Evolutionary conservation across 2,329 filamentous ascomycete species (phyloP).

Genomic region (Xylaria digitata): DNA sequence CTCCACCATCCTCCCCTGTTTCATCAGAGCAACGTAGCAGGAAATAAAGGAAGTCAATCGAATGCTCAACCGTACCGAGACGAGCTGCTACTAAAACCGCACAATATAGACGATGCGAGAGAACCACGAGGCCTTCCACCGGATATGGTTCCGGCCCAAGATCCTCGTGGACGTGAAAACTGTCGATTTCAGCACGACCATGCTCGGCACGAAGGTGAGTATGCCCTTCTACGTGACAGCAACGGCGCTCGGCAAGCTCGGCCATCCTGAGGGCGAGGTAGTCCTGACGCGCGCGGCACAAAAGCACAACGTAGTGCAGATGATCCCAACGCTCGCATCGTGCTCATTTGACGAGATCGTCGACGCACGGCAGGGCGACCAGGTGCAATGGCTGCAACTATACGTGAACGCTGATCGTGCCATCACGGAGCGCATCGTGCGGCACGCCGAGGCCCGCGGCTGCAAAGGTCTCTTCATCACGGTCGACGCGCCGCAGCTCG

Average conservation of each 20-base stretch:
- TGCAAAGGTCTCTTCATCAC: slow-evolving; percentile 98
- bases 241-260: slow-evolving; percentile 94
- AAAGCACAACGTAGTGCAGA: slow-evolving; percentile 92
- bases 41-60: not conserved
- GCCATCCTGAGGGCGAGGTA: slow-evolving; percentile 93
- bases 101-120: slow-evolving; percentile 82
- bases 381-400: slow-evolving; percentile 96
- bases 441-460: slow-evolving; percentile 90
- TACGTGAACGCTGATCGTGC: slow-evolving; percentile 96
- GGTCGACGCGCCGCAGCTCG: slow-evolving; percentile 95
- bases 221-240: slow-evolving; percentile 97
- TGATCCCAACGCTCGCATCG: slow-evolving; percentile 97
- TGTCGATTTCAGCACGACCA: slow-evolving; percentile 87
- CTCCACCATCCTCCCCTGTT: not conserved
- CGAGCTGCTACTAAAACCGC: slow-evolving; percentile 3
- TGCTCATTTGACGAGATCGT: slow-evolving; percentile 98
- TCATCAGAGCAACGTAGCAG: not conserved
- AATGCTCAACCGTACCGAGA: not conserved
- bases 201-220: slow-evolving; percentile 86
- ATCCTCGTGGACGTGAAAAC: slow-evolving; percentile 90
- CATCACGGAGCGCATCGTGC: slow-evolving; percentile 89
- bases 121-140: slow-evolving; percentile 95
- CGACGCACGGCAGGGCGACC: slow-evolving; percentile 81
- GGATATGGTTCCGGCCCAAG: slow-evolving; percentile 94
- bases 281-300: slow-evolving; percentile 85